A percentile compares a stretch with the other conserved stretches of the same genome.
These are phyloP conservation scores for Solanum habrochaites DNA, from an alignment of 257 asterid species.

Conservation along the genomic window DNA sequence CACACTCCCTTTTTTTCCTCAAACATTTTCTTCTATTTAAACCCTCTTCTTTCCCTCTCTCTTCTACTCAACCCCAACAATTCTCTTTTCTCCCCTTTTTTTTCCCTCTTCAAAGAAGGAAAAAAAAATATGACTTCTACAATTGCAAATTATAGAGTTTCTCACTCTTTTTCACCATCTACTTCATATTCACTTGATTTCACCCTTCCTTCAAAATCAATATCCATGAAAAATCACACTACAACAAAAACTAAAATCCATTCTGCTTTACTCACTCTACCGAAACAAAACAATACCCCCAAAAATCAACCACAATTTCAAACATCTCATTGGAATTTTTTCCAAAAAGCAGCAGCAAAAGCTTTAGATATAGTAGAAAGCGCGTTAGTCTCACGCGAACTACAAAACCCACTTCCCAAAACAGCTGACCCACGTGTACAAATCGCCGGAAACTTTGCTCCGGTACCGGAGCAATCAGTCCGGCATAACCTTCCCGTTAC, in stretches of 20 bases:
- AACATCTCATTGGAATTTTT: constrained; percentile 22
- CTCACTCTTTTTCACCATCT: background rate
- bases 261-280: constrained; percentile 22
- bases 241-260: background rate
- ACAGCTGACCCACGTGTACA: constrained; percentile 50
- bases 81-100: background rate
- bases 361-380: constrained; percentile 33
- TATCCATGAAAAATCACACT: constrained; percentile 8
- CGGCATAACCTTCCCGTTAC: constrained; percentile 22
- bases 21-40: constrained; percentile 19
- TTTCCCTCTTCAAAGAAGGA: background rate
- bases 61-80: background rate
- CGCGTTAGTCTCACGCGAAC: constrained; percentile 37
- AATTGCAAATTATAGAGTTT: background rate
- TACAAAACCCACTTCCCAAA: constrained; percentile 31
- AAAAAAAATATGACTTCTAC: background rate
- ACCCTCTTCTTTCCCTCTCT: constrained; percentile 6
- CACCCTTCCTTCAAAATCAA: background rate
- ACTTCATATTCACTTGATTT: background rate
- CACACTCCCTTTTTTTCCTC: background rate
- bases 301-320: background rate
- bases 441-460: constrained; percentile 51
- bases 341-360: constrained; percentile 37
- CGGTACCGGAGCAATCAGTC: constrained; percentile 49
- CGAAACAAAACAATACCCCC: constrained; percentile 9